phyloP scores from a whole-genome alignment of 495 filamentous ascomycete genomes.

The Hyphodiscus hymeniophilus region DNA sequence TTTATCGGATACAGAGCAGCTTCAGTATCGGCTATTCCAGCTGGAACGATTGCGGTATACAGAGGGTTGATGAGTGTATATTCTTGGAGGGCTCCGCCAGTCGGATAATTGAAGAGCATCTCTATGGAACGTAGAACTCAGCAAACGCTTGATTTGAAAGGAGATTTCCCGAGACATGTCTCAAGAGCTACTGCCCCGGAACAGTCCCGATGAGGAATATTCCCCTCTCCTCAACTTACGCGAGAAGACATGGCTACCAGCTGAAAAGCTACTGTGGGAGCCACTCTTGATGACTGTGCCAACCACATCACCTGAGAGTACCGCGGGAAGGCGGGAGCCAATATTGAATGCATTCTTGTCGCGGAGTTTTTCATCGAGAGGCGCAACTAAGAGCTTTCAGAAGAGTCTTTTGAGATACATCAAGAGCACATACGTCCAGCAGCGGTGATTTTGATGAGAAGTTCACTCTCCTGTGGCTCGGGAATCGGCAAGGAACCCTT shows the following conservation, averaged over 20 bases:
- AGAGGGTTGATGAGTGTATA: background rate
- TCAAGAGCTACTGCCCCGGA: no score
- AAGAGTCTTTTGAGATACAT: background rate
- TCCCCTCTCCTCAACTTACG: no score
- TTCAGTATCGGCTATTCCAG: background rate
- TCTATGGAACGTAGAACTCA: no score
- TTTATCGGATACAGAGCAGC: slow-evolving; percentile 1
- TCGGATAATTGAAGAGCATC: background rate
- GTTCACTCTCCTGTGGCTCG: slow-evolving; percentile 3
- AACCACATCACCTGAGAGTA: background rate
- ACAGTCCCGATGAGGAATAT: no score
- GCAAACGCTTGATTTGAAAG: no score
- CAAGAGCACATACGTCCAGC: slow-evolving; percentile 1
- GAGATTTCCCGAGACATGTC: no score
- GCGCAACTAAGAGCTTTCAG: background rate
- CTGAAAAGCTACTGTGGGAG: background rate
- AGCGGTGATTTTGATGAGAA: slow-evolving; percentile 9
- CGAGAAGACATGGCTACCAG: background rate
- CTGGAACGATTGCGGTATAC: background rate
- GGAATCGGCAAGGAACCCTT: background rate
- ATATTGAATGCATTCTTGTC: slow-evolving; percentile 1
- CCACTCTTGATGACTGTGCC: background rate
- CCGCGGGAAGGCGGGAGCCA: background rate
- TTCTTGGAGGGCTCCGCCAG: slow-evolving; percentile 3
- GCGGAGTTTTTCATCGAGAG: slow-evolving; percentile 1